Conservation (phyloP, 2,329 filamentous ascomycete species). For the Alternaria postmessia region DNA sequence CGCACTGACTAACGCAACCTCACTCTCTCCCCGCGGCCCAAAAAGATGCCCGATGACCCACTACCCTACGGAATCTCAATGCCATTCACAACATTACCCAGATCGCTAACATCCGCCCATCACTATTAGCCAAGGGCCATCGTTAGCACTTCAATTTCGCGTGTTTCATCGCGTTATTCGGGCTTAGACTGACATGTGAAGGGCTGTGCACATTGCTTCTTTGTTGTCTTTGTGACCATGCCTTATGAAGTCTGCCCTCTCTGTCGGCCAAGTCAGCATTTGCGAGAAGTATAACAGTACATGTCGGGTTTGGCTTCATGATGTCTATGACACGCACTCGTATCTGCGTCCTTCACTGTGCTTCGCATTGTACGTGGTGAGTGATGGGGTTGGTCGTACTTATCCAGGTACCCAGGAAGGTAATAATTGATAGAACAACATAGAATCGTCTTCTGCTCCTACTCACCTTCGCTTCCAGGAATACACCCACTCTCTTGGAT, state of each 20-base stretch:
- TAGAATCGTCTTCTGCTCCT: background rate
- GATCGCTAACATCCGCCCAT: background rate
- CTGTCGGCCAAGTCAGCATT: background rate
- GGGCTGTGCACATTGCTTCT: background rate
- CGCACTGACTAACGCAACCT: background rate
- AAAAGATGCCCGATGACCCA: background rate
- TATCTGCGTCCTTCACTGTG: background rate
- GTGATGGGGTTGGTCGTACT: background rate
- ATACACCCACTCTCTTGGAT: background rate
- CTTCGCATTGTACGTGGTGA: background rate
- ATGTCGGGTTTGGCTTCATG: background rate
- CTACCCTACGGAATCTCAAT: background rate
- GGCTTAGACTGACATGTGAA: background rate
- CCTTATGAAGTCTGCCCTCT: background rate
- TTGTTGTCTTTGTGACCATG: background rate
- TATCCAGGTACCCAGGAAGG: background rate
- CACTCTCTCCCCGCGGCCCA: background rate
- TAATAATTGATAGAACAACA: background rate
- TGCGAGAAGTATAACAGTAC: background rate
- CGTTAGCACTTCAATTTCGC: background rate
- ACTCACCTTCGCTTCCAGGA: background rate
- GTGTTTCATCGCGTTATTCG: background rate
- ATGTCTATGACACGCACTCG: background rate
- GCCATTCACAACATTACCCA: background rate
- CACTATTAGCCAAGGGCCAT: background rate